Evolutionary conservation across 352 stramenopile species (phyloP), one percentile per base, ranked within the genome.

Genomic region (Phytophthora meadii): DNA sequence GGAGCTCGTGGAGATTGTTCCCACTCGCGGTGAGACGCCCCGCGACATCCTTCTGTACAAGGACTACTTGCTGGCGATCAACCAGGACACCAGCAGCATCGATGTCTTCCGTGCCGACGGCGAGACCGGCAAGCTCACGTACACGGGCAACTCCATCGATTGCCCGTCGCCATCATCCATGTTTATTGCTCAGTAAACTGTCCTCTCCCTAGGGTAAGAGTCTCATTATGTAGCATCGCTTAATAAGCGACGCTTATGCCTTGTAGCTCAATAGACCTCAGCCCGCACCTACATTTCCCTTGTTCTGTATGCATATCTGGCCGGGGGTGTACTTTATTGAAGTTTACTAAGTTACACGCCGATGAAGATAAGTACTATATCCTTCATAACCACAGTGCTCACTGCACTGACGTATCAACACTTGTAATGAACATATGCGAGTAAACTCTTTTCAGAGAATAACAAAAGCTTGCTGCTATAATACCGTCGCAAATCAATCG

Each of bases 71-170:
- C 48, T 93, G 39, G 84, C 81, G 6, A 64, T 84, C 3, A 88
- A 89, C 68, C 84, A 93, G 55, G 75, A 90, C 61, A 79, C 81
- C 11, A 72, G 80, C 74, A 76, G 62, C 48, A 72, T 93, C 27
- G 48, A 87, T 47, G 76, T 90, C 27, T 93, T 89, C 78, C 66
- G 59, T 15, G 57, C 82, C 25, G 70, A 92, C 58, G 1, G n/a
- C 0, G 44, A 47, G 36, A 88, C 73, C 1, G 81, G 83, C 17
- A 69, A 72, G 45, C 66, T 90, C 39, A 74, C 60, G 48, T 85
- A 81, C 71, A 74, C 76, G 10, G 72, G 70, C 71, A 54, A 88
- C 45, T 79, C 68, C 7, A 59, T 77, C 30, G 61, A 74, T 28
- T 82, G 71, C 46, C 64, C 72, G 55, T 90, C 81, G 46, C 81